These are phyloP conservation scores for Bipolaris zeicola DNA, from an alignment of 2,329 filamentous ascomycete species.

Conservation along the genomic window DNA sequence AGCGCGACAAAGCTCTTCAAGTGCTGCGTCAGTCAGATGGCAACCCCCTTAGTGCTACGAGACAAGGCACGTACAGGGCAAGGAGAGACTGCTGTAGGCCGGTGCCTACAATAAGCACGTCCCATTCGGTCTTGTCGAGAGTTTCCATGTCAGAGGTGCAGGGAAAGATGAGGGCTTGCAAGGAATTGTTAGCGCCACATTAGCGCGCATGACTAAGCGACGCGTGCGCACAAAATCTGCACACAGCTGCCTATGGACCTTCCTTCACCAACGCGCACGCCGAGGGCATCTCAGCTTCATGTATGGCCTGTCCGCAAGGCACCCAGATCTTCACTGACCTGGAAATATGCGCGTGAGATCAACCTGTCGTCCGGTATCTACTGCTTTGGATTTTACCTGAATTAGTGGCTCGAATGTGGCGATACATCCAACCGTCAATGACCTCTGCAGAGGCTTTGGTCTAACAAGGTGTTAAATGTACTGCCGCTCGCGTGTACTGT, in stretches of 20 bases:
- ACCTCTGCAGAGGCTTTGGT: background rate
- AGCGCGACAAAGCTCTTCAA: slow-evolving; percentile 86
- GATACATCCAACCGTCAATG: slow-evolving; percentile 45
- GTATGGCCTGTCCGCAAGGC: slow-evolving; percentile 44
- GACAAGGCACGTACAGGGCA: slow-evolving; percentile 54
- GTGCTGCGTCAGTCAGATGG: slow-evolving; percentile 74
- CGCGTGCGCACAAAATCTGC: slow-evolving; percentile 30
- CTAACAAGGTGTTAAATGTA: background rate
- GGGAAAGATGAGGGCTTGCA: slow-evolving; percentile 24
- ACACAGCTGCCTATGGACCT: slow-evolving; percentile 13
- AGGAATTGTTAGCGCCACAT: slow-evolving; percentile 27
- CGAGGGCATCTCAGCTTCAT: slow-evolving; percentile 39
- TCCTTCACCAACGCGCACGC: slow-evolving; percentile 44
- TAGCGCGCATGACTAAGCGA: slow-evolving; percentile 43
- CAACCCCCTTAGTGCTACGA: slow-evolving; percentile 32
- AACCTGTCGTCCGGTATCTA: slow-evolving; percentile 58
- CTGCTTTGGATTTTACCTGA: slow-evolving; percentile 57
- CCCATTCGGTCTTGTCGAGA: slow-evolving; percentile 58
- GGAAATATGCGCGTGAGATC: slow-evolving; percentile 51
- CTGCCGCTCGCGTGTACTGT: background rate
- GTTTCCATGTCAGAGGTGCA: slow-evolving; percentile 52
- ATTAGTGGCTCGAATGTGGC: slow-evolving; percentile 59
- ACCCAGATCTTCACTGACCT: slow-evolving; percentile 53
- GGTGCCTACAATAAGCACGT: slow-evolving; percentile 60
- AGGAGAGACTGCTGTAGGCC: slow-evolving; percentile 60